Base-by-base conservation (phyloP, 1,284 basidiomycete species). In the Cutaneotrichosporon sp. region DNA sequence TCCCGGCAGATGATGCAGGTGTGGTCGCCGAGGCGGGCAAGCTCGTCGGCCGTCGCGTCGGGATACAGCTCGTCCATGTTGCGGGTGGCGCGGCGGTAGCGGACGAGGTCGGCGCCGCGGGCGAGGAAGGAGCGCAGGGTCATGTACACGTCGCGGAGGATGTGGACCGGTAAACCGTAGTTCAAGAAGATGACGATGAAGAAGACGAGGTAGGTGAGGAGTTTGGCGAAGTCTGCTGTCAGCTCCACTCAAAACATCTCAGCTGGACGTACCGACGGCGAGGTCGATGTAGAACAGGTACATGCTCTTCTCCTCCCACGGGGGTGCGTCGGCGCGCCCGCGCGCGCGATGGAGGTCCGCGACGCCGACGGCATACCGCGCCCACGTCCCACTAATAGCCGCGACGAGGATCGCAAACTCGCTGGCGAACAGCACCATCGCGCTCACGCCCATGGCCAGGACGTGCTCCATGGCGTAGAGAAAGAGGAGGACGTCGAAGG, bases 1-100 rank as follows among this genome's bases (percentile, higher is more conserved):
- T 99, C 95, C n/a, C 97, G 86, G 74, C 97, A 98, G 69, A 99
- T 98, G 73, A 99, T 98, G 75, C 97, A 99, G 3, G 94, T 98
- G 60, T 86, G 86, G 80, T 99, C 97, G 54, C 86, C 88, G 83
- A 89, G 87, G 10, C 83, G 81, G 29, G 84, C 80, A 77, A 99
- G 82, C 77, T 99, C 95, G 60, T 87, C 89, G 62, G 86, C 84
- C 1, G 90, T 91, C n/a, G 94, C 95, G 73, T 95, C 88, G 6
- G 95, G 94, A 79, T 99, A 99, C 47, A 92, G 84, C 67, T 91
- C 85, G 73, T 99, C 94, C 95, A 99, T 99, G 77, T 99, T 95
- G 59, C 89, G 84, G 1, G 95, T 98, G 1, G 97, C 97, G 47
- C 89, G 89, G 68, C 92, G 89, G 79, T 97, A 99, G 33, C 95